Conservation (phyloP, 768 basidiomycete species). For the Hypholoma sublateritium region DNA sequence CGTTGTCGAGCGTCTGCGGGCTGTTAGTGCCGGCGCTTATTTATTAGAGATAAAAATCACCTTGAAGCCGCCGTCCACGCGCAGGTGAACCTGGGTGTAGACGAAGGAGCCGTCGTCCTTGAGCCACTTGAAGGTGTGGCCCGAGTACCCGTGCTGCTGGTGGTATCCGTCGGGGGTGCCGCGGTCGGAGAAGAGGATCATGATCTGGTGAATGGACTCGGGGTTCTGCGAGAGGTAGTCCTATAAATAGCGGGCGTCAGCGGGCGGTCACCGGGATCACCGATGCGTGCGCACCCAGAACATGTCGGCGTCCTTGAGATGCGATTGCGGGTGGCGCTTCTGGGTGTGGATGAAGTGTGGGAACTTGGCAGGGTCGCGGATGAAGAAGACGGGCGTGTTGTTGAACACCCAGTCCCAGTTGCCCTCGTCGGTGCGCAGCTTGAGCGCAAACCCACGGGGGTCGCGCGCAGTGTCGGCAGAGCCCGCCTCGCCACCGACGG, state of each 20-base stretch:
- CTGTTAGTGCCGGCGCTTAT: too few relatives aligned
- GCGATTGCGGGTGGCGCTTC: slow-evolving; percentile 89
- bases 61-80: slow-evolving; percentile 80
- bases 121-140: slow-evolving; percentile 88
- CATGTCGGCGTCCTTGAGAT: slow-evolving; percentile 84
- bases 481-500: slow-evolving; percentile 87
- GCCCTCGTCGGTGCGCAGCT: slow-evolving; percentile 88
- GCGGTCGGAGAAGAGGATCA: slow-evolving; percentile 94
- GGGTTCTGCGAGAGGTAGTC: slow-evolving; percentile 89
- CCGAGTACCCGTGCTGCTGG: slow-evolving; percentile 89
- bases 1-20: slow-evolving; percentile 61
- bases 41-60: slow-evolving; percentile 26
- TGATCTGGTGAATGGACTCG: slow-evolving; percentile 84
- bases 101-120: slow-evolving; percentile 82
- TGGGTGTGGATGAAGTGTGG: slow-evolving; percentile 94
- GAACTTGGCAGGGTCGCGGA: slow-evolving; percentile 87
- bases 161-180: slow-evolving; percentile 91
- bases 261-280: too few relatives aligned
- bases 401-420: slow-evolving; percentile 93
- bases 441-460: slow-evolving; percentile 89
- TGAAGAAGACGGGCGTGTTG: slow-evolving; percentile 91
- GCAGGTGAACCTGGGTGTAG: slow-evolving; percentile 87
- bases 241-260: slow-evolving; percentile 32
- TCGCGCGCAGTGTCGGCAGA: slow-evolving; percentile 93
- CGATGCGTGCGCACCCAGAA: slow-evolving; percentile 61